Evolutionary conservation across 1,284 basidiomycete species (phyloP).

Genomic region (Fomitopsis schrenkii): DNA sequence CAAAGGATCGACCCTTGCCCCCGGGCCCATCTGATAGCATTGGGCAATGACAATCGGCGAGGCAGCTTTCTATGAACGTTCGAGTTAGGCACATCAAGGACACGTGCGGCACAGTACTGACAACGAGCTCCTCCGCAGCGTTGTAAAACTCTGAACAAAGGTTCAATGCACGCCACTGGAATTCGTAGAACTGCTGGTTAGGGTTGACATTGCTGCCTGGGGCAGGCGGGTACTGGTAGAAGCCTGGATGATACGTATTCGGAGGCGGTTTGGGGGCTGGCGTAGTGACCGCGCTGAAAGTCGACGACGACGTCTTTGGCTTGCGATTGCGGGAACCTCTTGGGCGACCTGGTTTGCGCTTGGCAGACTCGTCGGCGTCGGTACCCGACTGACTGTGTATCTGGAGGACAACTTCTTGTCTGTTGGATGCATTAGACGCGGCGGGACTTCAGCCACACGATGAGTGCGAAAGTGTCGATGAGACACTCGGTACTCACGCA

Average conservation of each 20-base stretch:
- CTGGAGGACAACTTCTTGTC: slow-evolving; percentile 6
- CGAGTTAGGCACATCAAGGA: slow-evolving; percentile 8
- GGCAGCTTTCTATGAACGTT: slow-evolving; percentile 55
- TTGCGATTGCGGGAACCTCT: slow-evolving; percentile 73
- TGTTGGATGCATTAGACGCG: slow-evolving; percentile 13
- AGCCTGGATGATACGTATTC: slow-evolving; percentile 41
- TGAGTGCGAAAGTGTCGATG: slow-evolving; percentile 8
- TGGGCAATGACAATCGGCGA: slow-evolving; percentile 71
- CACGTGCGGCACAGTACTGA: slow-evolving; percentile 36
- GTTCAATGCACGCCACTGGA: slow-evolving; percentile 78
- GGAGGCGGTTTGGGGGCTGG: slow-evolving; percentile 26
- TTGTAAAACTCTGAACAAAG: slow-evolving; percentile 80
- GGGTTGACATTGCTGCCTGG: slow-evolving; percentile 45
- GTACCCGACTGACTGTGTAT: slow-evolving; percentile 5
- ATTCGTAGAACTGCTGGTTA: slow-evolving; percentile 77
- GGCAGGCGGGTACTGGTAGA: slow-evolving; percentile 31
- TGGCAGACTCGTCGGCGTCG: slow-evolving; percentile 34
- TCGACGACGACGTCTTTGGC: slow-evolving; percentile 24
- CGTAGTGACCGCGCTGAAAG: slow-evolving; percentile 20
- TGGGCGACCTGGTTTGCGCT: slow-evolving; percentile 69
- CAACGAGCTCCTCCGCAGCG: slow-evolving; percentile 77
- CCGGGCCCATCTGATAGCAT: slow-evolving; percentile 70
- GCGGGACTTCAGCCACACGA: slow-evolving; percentile 16
- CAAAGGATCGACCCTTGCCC: slow-evolving; percentile 66
- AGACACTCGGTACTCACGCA: slow-evolving; percentile 27